Evolutionary conservation across 1,284 basidiomycete genomes (phyloP).

Genomic region (Takashimella koratensis): DNA sequence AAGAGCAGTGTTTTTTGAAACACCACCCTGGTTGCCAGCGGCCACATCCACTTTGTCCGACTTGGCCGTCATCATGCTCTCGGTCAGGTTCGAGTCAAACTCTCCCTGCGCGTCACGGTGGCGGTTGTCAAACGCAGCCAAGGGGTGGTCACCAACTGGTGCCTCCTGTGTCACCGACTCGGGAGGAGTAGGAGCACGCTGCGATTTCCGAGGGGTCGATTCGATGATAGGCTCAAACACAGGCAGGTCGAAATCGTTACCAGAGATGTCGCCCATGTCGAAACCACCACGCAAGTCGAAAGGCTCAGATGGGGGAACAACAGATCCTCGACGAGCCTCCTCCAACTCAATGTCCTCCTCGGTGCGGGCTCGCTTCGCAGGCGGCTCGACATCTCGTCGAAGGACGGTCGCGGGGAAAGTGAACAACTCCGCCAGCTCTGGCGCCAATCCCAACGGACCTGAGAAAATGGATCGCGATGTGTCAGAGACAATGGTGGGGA

Average conservation of each 20-base stretch:
- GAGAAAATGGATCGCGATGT: conserved; percentile 67
- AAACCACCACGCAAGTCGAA: conserved; percentile 16
- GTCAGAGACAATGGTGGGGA: conserved; percentile 66
- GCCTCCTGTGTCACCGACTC: conserved; percentile 53
- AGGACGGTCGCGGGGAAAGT: conserved; percentile 64
- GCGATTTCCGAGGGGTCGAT: background rate
- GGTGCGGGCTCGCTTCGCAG: conserved; percentile 18
- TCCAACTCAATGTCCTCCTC: conserved; percentile 63
- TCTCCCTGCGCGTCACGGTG: conserved; percentile 4
- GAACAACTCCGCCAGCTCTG: conserved; percentile 77
- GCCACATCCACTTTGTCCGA: background rate
- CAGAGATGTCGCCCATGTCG: conserved; percentile 8
- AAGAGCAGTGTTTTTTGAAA: conserved; percentile 86
- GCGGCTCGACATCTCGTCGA: conserved; percentile 30
- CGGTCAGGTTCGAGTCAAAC: conserved; percentile 1
- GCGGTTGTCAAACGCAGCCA: conserved; percentile 75
- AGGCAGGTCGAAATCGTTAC: conserved; percentile 8
- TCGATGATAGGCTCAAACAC: background rate
- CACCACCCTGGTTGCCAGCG: conserved; percentile 50
- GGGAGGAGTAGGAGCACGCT: conserved; percentile 3
- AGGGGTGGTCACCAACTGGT: conserved; percentile 58
- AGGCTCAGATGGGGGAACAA: conserved; percentile 16
- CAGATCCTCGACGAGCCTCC: conserved; percentile 53
- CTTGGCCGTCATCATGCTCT: conserved; percentile 5
- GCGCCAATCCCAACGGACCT: conserved; percentile 63